Percentiles rank a stretch among this genome's conserved stretches.
phyloP scores from a whole-genome alignment of 345 rosid genomes.

The Kandelia obovata region DNA sequence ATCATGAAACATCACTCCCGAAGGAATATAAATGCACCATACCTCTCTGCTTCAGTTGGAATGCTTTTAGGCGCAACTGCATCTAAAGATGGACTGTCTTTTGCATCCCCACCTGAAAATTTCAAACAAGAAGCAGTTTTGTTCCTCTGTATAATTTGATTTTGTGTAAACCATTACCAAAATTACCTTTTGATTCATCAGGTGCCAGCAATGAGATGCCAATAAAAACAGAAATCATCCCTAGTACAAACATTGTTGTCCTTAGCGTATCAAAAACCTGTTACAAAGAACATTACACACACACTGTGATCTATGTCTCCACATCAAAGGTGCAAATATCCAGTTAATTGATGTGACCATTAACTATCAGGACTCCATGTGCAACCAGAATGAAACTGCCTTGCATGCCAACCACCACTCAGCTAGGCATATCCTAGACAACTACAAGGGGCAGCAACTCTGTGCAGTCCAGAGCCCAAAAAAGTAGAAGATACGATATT shows the following conservation, averaged over 20 bases:
- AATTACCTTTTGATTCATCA: conserved; percentile 71
- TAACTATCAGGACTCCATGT: not conserved
- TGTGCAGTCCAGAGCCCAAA: not conserved
- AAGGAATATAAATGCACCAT: not conserved
- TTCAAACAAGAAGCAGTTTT: conserved; percentile 2
- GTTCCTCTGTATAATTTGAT: not conserved
- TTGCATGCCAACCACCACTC: not conserved
- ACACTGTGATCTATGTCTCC: conserved; percentile 4
- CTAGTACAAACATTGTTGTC: conserved; percentile 90
- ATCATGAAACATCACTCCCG: not conserved
- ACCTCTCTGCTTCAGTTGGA: conserved; percentile 74
- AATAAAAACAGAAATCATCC: conserved; percentile 75
- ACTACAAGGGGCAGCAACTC: not conserved
- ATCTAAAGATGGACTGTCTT: conserved; percentile 56
- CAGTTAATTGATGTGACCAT: not conserved
- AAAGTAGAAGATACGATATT: not conserved
- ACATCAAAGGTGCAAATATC: conserved; percentile 8
- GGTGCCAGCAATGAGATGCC: conserved; percentile 96
- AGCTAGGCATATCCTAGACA: not conserved
- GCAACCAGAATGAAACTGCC: not conserved
- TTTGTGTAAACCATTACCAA: not conserved
- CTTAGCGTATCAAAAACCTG: conserved; percentile 86
- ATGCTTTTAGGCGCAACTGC: conserved; percentile 49
- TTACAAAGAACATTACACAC: conserved; percentile 14
- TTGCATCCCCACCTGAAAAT: conserved; percentile 62